These are phyloP conservation scores for Metroxylon sagu DNA, from an alignment of 176 grass and related monocot species.

Conservation along the genomic window DNA sequence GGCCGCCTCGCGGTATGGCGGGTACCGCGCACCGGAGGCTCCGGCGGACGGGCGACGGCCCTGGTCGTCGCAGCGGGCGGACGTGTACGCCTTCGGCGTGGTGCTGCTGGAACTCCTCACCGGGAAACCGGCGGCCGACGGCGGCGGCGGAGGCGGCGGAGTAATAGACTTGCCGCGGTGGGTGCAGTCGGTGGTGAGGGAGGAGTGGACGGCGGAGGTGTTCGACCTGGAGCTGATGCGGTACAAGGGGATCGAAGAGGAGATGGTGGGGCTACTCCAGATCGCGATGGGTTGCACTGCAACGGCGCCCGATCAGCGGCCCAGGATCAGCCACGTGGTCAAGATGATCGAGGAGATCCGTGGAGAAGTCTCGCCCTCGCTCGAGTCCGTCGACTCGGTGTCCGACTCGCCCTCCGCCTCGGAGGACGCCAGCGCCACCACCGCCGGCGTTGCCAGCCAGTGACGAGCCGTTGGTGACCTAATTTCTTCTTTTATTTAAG, in stretches of 20 bases:
- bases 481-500: no score
- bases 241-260: constrained; percentile 96
- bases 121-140: constrained; percentile 43
- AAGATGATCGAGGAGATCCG: constrained; percentile 91
- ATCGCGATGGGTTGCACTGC: constrained; percentile 65
- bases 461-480: neutral
- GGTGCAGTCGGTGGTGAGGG: constrained; percentile 93
- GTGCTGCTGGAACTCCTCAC: constrained; percentile 91
- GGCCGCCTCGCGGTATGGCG: constrained; percentile 14
- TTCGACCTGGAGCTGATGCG: constrained; percentile 98
- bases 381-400: constrained; percentile 40
- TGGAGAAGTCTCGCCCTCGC: constrained; percentile 48
- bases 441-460: constrained; percentile 38
- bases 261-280: constrained; percentile 92
- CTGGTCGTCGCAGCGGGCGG: constrained; percentile 81
- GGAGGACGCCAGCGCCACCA: constrained; percentile 20
- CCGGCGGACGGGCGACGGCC: constrained; percentile 39
- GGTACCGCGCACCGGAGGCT: constrained; percentile 76
- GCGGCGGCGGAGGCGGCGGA: constrained; percentile 18
- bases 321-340: constrained; percentile 63
- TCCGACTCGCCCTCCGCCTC: constrained; percentile 75
- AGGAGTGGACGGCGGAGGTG: constrained; percentile 99
- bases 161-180: constrained; percentile 61
- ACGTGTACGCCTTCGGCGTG: constrained; percentile 84
- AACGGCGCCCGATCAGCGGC: constrained; percentile 57